Conservation (phyloP, 2,329 filamentous ascomycete genomes). For the Alternaria longipes region DNA sequence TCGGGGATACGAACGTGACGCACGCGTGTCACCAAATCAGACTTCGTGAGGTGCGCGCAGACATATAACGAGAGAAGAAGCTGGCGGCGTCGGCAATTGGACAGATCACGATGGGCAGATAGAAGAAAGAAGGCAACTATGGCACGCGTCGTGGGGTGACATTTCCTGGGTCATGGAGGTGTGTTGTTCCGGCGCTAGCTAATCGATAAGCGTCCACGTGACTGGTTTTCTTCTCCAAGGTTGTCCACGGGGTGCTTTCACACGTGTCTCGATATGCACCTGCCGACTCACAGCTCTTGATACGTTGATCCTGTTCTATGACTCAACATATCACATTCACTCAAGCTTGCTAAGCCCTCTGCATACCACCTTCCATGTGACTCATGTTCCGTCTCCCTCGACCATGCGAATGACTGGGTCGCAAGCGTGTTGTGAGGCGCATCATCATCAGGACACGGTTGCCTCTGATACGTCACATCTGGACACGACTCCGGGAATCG, state of each 20-base stretch:
- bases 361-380: conserved; percentile 3
- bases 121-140: conserved; percentile 9
- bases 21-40: background rate
- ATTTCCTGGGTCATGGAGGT: conserved; percentile 10
- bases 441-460: background rate
- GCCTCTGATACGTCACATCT: background rate
- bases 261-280: background rate
- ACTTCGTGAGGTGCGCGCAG: background rate
- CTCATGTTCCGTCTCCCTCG: background rate
- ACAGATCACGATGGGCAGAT: background rate
- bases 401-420: background rate
- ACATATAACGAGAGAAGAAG: background rate
- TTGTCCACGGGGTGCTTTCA: background rate
- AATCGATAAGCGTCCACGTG: conserved; percentile 13
- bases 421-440: background rate
- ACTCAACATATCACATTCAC: background rate
- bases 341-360: background rate
- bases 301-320: background rate
- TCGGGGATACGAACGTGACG: conserved; percentile 1
- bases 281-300: background rate
- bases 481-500: background rate
- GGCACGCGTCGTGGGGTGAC: conserved; percentile 14
- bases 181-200: conserved; percentile 14
- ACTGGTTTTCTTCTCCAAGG: background rate
- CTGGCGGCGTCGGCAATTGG: background rate